A percentile compares a stretch with the other conserved stretches of the same genome.
phyloP scores from a whole-genome alignment of 2,329 filamentous ascomycete species.

The Pseudogymnoascus sp. region DNA sequence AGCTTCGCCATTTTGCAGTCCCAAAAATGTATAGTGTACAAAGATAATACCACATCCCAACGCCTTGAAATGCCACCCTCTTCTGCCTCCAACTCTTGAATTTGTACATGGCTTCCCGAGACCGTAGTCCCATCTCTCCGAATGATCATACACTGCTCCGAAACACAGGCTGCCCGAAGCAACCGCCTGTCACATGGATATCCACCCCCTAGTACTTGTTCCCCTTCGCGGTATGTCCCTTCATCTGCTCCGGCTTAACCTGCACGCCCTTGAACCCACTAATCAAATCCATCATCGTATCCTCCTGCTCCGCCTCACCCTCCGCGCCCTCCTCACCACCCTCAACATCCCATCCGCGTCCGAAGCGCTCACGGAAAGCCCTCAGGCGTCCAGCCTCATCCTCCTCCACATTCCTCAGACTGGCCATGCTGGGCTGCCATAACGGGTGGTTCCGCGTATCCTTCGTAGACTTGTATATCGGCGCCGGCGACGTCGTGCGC shows the following conservation, averaged over 20 bases:
- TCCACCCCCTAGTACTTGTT: conserved; percentile 28
- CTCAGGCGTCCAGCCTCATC: conserved; percentile 88
- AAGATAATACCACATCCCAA: conserved; percentile 9
- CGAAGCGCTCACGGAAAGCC: conserved; percentile 79
- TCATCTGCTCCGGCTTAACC: conserved; percentile 26
- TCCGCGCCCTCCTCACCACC: conserved; percentile 27
- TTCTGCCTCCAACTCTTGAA: conserved; percentile 14
- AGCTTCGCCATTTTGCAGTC: conserved; percentile 2
- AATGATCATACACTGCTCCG: conserved; percentile 8
- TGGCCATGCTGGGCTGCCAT: conserved; percentile 82
- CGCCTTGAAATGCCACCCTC: conserved; percentile 5
- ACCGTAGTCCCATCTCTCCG: not conserved
- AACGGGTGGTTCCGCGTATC: conserved; percentile 83
- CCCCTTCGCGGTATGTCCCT: conserved; percentile 27
- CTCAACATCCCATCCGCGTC: conserved; percentile 68
- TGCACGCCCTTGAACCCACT: conserved; percentile 33
- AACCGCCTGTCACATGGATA: not conserved
- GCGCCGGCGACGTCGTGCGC: conserved; percentile 64
- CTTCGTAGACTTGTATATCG: conserved; percentile 55
- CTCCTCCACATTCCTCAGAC: conserved; percentile 79
- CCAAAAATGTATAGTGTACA: conserved; percentile 7
- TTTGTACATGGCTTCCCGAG: conserved; percentile 25
- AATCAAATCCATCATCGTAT: conserved; percentile 50
- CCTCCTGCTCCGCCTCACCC: conserved; percentile 33
- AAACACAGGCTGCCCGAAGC: not conserved